Conservation (phyloP, 2,329 filamentous ascomycete species). For the Exophiala sideris region DNA sequence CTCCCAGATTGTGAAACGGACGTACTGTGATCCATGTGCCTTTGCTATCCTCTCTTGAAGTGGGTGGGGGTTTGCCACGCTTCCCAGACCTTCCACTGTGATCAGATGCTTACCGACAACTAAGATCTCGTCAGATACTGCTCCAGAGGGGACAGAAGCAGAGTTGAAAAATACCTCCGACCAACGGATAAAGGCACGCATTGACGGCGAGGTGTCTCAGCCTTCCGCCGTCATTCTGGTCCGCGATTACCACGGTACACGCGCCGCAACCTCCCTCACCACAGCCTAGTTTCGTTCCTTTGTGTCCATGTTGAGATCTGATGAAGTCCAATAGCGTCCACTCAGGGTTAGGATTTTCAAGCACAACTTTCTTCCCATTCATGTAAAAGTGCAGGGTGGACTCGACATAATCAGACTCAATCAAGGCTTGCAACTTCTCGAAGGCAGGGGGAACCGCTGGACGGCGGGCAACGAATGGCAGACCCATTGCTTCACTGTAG, state of each 20-base stretch:
- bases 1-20: too few species aligned
- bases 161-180: conserved; percentile 49
- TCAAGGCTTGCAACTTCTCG: not conserved
- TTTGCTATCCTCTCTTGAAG: conserved; percentile 90
- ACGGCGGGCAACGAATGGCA: not conserved
- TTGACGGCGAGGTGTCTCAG: conserved; percentile 96
- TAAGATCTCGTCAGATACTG: not conserved
- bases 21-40: conserved; percentile 76
- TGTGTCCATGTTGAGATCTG: conserved; percentile 77
- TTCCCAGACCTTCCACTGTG: conserved; percentile 93
- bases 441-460: not conserved
- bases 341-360: conserved; percentile 87
- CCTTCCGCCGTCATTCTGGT: conserved; percentile 79
- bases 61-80: conserved; percentile 80
- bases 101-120: conserved; percentile 98
- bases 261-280: conserved; percentile 95
- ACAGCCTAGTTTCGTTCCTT: conserved; percentile 94
- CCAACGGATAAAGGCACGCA: conserved; percentile 87
- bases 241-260: conserved; percentile 90
- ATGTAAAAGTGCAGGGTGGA: conserved; percentile 71
- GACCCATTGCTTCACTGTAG: not conserved
- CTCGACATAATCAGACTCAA: not conserved
- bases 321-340: conserved; percentile 90
- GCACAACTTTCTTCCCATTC: conserved; percentile 82
- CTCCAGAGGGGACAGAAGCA: not conserved